Evolutionary conservation across 805 yeast genomes (phyloP).

Genomic region (Kodamaea kakaduensis): DNA sequence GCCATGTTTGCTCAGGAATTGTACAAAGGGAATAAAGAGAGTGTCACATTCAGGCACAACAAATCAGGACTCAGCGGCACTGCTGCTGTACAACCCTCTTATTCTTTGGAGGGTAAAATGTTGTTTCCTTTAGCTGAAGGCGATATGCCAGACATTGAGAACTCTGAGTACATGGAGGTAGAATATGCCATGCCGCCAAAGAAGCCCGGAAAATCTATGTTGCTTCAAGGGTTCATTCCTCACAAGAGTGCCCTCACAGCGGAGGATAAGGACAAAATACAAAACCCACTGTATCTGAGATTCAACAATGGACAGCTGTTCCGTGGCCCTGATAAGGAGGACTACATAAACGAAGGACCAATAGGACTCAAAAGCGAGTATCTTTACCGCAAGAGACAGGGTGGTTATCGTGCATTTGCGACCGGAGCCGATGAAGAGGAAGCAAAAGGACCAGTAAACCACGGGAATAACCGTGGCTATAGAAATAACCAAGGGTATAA

Average conservation of each 20-base stretch:
- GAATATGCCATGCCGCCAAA: slow-evolving; percentile 61
- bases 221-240: slow-evolving; percentile 73
- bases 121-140: slow-evolving; percentile 47
- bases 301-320: slow-evolving; percentile 20
- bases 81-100: slow-evolving; percentile 35
- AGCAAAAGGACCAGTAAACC: slow-evolving; percentile 5
- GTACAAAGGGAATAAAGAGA: slow-evolving; percentile 35
- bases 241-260: slow-evolving; percentile 53
- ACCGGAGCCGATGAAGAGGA: slow-evolving; percentile 14
- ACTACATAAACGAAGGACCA: slow-evolving; percentile 40
- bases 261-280: slow-evolving; percentile 48
- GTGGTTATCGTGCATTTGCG: slow-evolving; percentile 35
- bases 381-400: slow-evolving; percentile 32
- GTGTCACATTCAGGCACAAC: slow-evolving; percentile 41
- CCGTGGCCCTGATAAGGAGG: slow-evolving; percentile 28
- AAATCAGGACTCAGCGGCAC: slow-evolving; percentile 59
- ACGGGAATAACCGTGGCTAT: slow-evolving; percentile 13
- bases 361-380: slow-evolving; percentile 30
- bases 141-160: slow-evolving; percentile 42
- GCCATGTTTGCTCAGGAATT: slow-evolving; percentile 32
- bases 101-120: slow-evolving; percentile 31
- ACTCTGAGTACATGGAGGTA: slow-evolving; percentile 38
- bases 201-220: slow-evolving; percentile 70
- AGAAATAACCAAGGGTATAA: slow-evolving; percentile 7
- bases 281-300: slow-evolving; percentile 3